Conservation (phyloP, 495 filamentous ascomycete genomes). For the Rusavskia elegans region DNA sequence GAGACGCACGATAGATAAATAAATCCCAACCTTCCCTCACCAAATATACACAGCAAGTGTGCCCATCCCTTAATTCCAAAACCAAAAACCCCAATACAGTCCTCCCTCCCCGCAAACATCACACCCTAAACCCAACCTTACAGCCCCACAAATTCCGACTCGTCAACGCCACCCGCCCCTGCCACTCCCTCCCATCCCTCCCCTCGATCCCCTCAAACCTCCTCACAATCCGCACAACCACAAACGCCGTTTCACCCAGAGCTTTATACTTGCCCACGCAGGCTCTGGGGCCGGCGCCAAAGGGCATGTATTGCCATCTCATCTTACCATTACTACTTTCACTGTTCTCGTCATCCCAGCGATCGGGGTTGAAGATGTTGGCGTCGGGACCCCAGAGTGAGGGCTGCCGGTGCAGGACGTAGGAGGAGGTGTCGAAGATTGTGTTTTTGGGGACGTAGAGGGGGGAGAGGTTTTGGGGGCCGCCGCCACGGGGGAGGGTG, state of each 20-base stretch:
- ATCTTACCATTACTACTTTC: conserved; percentile 11
- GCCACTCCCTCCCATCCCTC: too few relatives aligned
- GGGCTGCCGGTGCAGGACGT: conserved; percentile 34
- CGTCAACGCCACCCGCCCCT: too few relatives aligned
- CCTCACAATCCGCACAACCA: conserved; percentile 19
- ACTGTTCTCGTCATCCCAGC: conserved; percentile 31
- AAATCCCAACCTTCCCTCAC: too few relatives aligned
- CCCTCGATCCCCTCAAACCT: too few relatives aligned
- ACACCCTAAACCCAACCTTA: too few relatives aligned
- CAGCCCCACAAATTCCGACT: too few relatives aligned
- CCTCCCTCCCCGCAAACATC: too few relatives aligned
- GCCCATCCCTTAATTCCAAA: too few relatives aligned
- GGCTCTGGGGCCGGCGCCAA: conserved; percentile 7
- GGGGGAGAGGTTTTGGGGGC: conserved; percentile 17
- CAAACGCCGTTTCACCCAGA: conserved; percentile 21
- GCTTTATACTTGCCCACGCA: conserved; percentile 6
- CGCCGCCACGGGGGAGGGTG: conserved; percentile 27
- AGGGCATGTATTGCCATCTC: conserved; percentile 9
- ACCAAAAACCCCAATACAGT: too few relatives aligned
- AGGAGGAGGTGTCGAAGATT: conserved; percentile 26
- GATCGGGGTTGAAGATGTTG: conserved; percentile 32
- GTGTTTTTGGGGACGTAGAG: conserved; percentile 25
- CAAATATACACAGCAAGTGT: too few relatives aligned
- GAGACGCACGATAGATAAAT: too few relatives aligned
- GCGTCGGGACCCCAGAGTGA: conserved; percentile 35